Percentiles rank a stretch among this genome's conserved stretches.
phyloP scores from a whole-genome alignment of 2,329 filamentous ascomycete species.

The Phyllosticta capitalensis region DNA sequence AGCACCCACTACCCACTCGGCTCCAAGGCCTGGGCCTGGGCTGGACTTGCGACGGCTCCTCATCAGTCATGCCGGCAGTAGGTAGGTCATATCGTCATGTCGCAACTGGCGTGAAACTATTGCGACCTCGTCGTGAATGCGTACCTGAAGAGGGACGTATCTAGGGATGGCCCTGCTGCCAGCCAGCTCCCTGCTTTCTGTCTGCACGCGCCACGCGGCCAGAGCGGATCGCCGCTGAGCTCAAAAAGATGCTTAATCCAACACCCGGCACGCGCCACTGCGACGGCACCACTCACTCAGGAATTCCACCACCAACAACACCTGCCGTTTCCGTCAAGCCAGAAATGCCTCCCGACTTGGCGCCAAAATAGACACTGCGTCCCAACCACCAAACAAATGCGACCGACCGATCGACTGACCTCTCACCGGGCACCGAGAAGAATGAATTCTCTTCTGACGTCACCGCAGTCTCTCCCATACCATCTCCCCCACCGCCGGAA shows the following conservation, averaged over 20 bases:
- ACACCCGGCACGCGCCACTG: background rate
- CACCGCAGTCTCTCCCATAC: no score
- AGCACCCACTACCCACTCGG: background rate
- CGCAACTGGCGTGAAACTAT: no score
- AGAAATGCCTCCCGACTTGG: no score
- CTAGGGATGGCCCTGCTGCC: background rate
- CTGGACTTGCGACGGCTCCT: background rate
- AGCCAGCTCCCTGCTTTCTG: background rate
- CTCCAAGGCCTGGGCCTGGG: background rate
- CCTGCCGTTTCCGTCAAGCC: background rate
- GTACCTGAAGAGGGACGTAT: background rate
- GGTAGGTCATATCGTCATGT: no score
- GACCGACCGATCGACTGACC: no score
- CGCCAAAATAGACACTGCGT: no score
- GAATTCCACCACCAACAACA: background rate
- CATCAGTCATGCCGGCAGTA: background rate
- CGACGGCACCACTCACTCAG: no score
- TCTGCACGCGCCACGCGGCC: background rate
- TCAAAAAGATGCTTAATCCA: background rate
- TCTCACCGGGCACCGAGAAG: no score
- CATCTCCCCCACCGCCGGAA: no score
- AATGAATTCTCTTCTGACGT: no score
- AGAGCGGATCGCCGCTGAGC: background rate
- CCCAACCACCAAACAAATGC: no score
- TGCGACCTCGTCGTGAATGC: background rate